Percentiles rank a stretch among this genome's conserved stretches.
These are phyloP conservation scores for Lolium perenne DNA, from an alignment of 176 grass and related monocot genomes.

Conservation along the genomic window DNA sequence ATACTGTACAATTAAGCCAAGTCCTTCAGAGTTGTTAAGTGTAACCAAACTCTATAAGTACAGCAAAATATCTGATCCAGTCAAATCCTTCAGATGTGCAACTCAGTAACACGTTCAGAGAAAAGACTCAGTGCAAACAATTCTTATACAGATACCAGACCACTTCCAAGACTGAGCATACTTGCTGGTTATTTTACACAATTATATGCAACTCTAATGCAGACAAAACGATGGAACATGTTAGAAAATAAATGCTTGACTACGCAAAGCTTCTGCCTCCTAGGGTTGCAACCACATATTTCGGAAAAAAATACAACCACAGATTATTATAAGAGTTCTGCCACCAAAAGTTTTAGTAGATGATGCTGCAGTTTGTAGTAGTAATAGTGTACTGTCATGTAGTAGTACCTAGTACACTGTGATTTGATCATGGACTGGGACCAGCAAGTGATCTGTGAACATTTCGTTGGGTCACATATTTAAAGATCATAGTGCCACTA, in stretches of 20 bases:
- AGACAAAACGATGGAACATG: background rate
- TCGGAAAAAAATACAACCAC: background rate
- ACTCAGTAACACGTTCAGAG: background rate
- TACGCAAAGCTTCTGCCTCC: slow-evolving; percentile 2
- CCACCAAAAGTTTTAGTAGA: background rate
- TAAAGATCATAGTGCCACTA: slow-evolving; percentile 16
- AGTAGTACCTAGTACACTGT: slow-evolving; percentile 40
- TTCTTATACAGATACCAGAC: background rate
- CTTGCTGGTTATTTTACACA: background rate
- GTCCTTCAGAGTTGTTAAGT: background rate
- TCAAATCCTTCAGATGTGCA: background rate
- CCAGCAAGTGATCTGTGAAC: slow-evolving; percentile 14
- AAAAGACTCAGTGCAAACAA: background rate
- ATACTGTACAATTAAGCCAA: background rate
- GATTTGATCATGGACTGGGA: slow-evolving; percentile 38
- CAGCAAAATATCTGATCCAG: background rate
- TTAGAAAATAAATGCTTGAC: background rate
- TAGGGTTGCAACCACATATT: background rate
- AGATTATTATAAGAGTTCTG: background rate
- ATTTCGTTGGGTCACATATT: slow-evolving; percentile 11
- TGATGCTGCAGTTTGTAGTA: background rate
- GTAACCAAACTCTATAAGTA: background rate
- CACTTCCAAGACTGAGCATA: slow-evolving; percentile 1
- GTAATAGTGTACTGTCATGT: slow-evolving; percentile 9
- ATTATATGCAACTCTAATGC: background rate